Conservation (phyloP, 2,329 filamentous ascomycete species). For the Podosphaera leucotricha region DNA sequence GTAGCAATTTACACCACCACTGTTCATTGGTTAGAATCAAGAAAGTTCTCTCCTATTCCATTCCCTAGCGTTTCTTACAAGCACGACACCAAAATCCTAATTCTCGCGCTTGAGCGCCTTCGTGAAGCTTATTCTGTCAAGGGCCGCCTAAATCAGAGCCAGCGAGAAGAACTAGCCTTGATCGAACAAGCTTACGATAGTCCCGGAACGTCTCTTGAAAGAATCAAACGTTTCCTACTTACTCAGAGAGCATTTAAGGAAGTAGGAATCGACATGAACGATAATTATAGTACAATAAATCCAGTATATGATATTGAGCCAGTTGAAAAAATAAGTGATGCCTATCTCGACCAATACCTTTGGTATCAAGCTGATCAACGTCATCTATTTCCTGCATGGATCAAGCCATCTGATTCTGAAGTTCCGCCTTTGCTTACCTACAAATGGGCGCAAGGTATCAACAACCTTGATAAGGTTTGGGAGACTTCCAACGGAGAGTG, state of each 20-base stretch:
- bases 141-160: slow-evolving; percentile 85
- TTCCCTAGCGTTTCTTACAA: slow-evolving; percentile 99
- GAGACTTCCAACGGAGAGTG: slow-evolving; percentile 83
- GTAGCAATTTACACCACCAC: slow-evolving; percentile 98
- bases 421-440: slow-evolving; percentile 85
- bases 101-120: slow-evolving; percentile 76
- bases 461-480: slow-evolving; percentile 92
- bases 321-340: slow-evolving; percentile 98
- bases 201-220: slow-evolving; percentile 79
- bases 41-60: slow-evolving; percentile 95
- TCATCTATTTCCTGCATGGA: slow-evolving; percentile 93
- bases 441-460: slow-evolving; percentile 99
- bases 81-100: slow-evolving; percentile 96
- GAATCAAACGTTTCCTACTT: slow-evolving; percentile 92
- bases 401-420: slow-evolving; percentile 96
- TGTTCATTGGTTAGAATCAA: slow-evolving; percentile 93
- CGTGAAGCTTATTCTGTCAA: slow-evolving; percentile 96
- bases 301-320: slow-evolving; percentile 97
- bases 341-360: slow-evolving; percentile 91
- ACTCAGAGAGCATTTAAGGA: slow-evolving; percentile 98
- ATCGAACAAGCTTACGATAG: slow-evolving; percentile 98
- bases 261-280: slow-evolving; percentile 98
- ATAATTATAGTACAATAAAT: slow-evolving; percentile 98
- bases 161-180: slow-evolving; percentile 83
- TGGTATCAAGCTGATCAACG: slow-evolving; percentile 99